phyloP scores from a whole-genome alignment of 2,329 filamentous ascomycete species.

The Chaetothyriales sp. region DNA sequence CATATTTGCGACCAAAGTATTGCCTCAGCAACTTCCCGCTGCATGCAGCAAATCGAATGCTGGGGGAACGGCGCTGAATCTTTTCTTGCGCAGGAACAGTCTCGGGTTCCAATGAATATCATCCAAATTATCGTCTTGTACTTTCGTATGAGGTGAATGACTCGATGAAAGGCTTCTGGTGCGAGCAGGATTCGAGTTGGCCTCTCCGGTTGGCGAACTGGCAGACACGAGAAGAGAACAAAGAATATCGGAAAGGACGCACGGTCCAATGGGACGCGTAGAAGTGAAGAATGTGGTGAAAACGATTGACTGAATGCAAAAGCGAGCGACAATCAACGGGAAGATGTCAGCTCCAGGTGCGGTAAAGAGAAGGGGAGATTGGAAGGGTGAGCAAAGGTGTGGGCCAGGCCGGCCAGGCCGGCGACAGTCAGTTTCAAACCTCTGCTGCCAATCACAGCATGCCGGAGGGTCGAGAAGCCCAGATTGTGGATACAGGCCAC shows the following conservation, averaged over 20 bases:
- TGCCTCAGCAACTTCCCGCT: background rate
- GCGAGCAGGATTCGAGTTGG: background rate
- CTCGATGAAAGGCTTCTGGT: background rate
- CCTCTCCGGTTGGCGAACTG: background rate
- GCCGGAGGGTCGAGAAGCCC: background rate
- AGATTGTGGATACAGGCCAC: background rate
- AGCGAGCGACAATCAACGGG: background rate
- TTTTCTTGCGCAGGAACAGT: background rate
- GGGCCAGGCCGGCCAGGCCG: background rate
- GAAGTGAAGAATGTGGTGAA: background rate
- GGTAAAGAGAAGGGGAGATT: background rate
- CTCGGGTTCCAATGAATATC: background rate
- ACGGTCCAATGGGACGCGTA: background rate
- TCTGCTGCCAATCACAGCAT: background rate
- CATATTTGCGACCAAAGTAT: background rate
- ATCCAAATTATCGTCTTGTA: background rate
- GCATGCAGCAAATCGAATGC: background rate
- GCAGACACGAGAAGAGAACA: conserved; percentile 4
- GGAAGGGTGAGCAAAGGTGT: background rate
- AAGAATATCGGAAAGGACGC: conserved; percentile 11
- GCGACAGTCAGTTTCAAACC: background rate
- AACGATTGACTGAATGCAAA: background rate
- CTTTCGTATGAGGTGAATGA: background rate
- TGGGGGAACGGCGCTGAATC: background rate
- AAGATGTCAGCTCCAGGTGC: background rate